phyloP scores from a whole-genome alignment of 306 rosid genomes.

The Macrotyloma uniflorum region DNA sequence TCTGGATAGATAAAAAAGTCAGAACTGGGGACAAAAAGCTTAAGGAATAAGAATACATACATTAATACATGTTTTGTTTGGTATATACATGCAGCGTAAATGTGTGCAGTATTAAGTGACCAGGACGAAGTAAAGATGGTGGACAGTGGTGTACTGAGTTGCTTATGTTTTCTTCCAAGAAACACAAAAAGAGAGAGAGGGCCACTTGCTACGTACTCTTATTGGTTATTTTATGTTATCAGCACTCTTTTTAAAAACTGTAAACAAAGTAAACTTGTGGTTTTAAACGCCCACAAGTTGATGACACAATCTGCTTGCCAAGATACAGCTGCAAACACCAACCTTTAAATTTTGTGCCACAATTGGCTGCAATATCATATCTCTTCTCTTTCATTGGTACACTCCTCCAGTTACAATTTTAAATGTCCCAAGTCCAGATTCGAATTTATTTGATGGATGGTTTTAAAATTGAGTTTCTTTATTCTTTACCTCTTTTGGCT shows the following conservation, averaged over 20 bases:
- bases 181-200: constrained; percentile 19
- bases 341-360: constrained; percentile 5
- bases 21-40: not conserved
- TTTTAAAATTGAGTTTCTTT: not conserved
- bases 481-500: not conserved
- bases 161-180: constrained; percentile 39
- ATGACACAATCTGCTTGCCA: constrained; percentile 24
- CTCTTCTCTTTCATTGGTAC: not conserved
- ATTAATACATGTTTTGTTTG: not conserved
- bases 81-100: not conserved
- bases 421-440: constrained; percentile 17
- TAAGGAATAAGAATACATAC: not conserved
- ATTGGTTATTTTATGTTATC: constrained; percentile 18
- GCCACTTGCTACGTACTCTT: constrained; percentile 19
- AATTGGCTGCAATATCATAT: not conserved
- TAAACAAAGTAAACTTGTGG: constrained; percentile 1
- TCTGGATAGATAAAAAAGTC: not conserved
- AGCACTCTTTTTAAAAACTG: not conserved
- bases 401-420: not conserved
- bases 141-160: not conserved
- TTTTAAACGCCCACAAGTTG: constrained; percentile 1
- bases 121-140: too few relatives aligned
- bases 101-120: not conserved
- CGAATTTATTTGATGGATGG: not conserved
- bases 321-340: constrained; percentile 33